These are phyloP conservation scores for Cladosporium colombiae DNA, from an alignment of 2,329 filamentous ascomycete genomes.

Conservation along the genomic window DNA sequence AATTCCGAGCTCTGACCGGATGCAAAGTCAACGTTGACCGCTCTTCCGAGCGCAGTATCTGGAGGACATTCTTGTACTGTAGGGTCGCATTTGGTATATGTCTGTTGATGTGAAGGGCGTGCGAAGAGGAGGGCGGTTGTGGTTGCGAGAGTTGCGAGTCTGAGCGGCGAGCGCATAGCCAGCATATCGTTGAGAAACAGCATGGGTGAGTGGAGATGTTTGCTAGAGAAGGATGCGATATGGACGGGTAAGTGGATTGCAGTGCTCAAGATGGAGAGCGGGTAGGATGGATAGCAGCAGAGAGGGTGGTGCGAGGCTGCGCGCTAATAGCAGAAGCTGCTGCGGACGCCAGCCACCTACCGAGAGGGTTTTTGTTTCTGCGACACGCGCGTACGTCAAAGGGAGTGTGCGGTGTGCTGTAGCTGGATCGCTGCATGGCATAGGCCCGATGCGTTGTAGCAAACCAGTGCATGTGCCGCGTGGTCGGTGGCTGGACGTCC, in stretches of 20 bases:
- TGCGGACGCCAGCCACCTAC: slow-evolving; percentile 17
- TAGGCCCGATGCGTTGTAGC: slow-evolving; percentile 13
- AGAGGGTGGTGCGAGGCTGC: slow-evolving; percentile 1
- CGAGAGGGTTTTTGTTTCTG: neutral
- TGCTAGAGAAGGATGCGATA: slow-evolving; percentile 5
- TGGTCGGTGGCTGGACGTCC: slow-evolving; percentile 9
- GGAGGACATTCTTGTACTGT: slow-evolving; percentile 64
- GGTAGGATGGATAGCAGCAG: slow-evolving; percentile 14
- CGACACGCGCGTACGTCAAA: slow-evolving; percentile 15
- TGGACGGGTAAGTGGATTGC: slow-evolving; percentile 18
- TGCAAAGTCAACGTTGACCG: slow-evolving; percentile 82
- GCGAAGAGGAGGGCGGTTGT: slow-evolving; percentile 41
- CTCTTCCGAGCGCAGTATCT: slow-evolving; percentile 77
- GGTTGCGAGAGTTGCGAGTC: slow-evolving; percentile 42
- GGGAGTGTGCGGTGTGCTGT: slow-evolving; percentile 14
- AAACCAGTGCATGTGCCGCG: slow-evolving; percentile 3
- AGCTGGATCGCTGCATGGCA: slow-evolving; percentile 11
- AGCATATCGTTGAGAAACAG: slow-evolving; percentile 31
- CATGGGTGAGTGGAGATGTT: slow-evolving; percentile 24
- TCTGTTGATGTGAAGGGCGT: slow-evolving; percentile 50
- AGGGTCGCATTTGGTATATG: slow-evolving; percentile 59
- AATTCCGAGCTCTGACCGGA: slow-evolving; percentile 78
- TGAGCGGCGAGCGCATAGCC: slow-evolving; percentile 35
- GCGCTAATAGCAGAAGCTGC: slow-evolving; percentile 13
- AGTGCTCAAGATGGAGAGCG: slow-evolving; percentile 8